Conservation (phyloP, 2,329 filamentous ascomycete species). For the Fusarium xyrophilum region DNA sequence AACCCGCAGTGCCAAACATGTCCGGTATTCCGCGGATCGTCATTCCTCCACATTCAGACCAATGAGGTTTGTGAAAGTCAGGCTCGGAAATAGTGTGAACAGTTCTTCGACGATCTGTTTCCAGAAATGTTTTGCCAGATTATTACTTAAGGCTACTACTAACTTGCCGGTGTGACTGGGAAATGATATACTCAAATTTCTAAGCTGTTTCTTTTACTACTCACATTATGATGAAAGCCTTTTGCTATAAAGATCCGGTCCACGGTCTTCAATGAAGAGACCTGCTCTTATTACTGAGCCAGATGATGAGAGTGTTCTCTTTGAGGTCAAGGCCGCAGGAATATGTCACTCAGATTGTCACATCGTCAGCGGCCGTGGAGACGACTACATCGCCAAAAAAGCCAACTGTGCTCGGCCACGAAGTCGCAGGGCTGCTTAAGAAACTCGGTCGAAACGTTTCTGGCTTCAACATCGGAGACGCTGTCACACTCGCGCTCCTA, state of each 20-base stretch:
- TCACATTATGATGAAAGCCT: neutral
- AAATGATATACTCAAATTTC: rapidly evolving
- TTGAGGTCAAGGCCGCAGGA: neutral
- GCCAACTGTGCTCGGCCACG: neutral
- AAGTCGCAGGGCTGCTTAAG: neutral
- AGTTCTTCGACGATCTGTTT: neutral
- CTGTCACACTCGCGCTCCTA: neutral
- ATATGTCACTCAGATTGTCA: neutral
- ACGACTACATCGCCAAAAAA: neutral
- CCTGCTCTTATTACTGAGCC: neutral
- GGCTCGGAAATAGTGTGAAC: neutral
- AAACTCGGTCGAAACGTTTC: neutral
- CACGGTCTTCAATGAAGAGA: neutral
- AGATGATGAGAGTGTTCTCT: neutral
- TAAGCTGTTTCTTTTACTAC: neutral
- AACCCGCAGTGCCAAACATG: too few species aligned
- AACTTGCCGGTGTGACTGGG: rapidly evolving
- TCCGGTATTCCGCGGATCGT: neutral
- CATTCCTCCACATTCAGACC: neutral
- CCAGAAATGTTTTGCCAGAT: neutral
- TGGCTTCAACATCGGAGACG: neutral
- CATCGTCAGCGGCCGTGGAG: neutral
- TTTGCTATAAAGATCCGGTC: neutral
- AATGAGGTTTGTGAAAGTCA: neutral
- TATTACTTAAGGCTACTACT: neutral